Conservation (phyloP, 176 grass and related monocot species). For the Oryza glumipatula region DNA sequence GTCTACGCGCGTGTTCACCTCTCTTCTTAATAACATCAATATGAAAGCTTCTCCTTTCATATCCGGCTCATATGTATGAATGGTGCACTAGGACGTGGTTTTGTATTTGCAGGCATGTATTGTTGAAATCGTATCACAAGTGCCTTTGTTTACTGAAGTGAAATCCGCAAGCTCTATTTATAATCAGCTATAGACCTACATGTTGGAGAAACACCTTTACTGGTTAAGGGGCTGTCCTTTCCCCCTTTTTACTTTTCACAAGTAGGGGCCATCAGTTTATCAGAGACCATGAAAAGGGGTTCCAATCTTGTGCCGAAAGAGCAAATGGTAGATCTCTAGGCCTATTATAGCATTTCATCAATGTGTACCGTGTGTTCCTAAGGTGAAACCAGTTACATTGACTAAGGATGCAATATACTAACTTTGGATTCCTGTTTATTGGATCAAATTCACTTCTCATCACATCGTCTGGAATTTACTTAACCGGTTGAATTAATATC, state of each 20-base stretch:
- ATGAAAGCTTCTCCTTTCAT: too few species aligned
- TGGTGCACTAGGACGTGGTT: too few species aligned
- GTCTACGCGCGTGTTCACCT: too few species aligned
- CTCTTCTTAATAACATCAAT: too few species aligned
- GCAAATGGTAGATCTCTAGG: constrained; percentile 24
- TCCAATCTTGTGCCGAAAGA: constrained; percentile 47
- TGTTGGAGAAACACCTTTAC: constrained; percentile 36
- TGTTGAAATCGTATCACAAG: neutral
- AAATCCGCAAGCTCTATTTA: neutral
- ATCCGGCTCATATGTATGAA: too few species aligned
- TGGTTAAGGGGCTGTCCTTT: constrained; percentile 14
- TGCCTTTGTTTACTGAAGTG: neutral
- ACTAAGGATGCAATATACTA: neutral
- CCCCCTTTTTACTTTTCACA: constrained; percentile 19
- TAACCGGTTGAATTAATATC: neutral
- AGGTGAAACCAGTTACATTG: constrained; percentile 12
- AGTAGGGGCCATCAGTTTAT: constrained; percentile 38
- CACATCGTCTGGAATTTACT: neutral
- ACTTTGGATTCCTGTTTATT: constrained; percentile 24
- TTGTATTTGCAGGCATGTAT: too few species aligned
- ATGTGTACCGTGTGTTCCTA: constrained; percentile 7
- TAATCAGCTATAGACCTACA: neutral
- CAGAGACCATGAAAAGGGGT: constrained; percentile 26
- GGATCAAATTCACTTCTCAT: neutral
- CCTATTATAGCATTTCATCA: constrained; percentile 36